Base-by-base conservation (phyloP, 257 asterid species). In the Phtheirospermum japonicum region DNA sequence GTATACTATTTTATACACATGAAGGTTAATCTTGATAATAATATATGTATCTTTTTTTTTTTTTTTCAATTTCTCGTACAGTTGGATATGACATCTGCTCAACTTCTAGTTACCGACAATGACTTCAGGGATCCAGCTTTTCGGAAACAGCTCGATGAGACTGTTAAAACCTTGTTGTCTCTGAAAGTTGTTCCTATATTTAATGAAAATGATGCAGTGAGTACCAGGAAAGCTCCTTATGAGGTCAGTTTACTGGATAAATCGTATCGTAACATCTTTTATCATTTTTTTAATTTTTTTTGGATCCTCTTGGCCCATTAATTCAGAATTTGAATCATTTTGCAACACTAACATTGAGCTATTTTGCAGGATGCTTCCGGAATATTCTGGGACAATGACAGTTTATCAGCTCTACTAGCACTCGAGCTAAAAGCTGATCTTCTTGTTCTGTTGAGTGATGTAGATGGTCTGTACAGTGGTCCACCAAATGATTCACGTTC, bases 301-400 rank as follows among this genome's bases (percentile, higher is more conserved):
- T n/a, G n/a, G n/a, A n/a, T n/a, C n/a, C n/a, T 31, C 16, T 11
- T 5, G 23, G 19, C 5, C 40, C 30, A 16, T 7, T 13, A 32
- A 43, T 4, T 7, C 26, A 28, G 53, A 51, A 26, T 57, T 53
- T 54, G 57, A 52, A 14, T 16, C 57, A 51, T 10, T 57, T 32
- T 36, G 45, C 13, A 10, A 48, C 30, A 52, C 51, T 52, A 2
- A n/a, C 30, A 20, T 31, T 61, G 7, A 54, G 32, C 59, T 46
- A 18, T 57, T 79, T 52, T 79, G 77, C 74, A 89, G 97, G 97
- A 89, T 57, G 80, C 95, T 63, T 86, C 90, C 14, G 97, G 97
- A 65, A 89, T 89, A 77, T 89, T 89, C 69, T 89, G 97, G 97
- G 97, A 89, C 63, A 89, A 86, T 26, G 97, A 89, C 70, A 89